phyloP scores from a whole-genome alignment of 2,329 filamentous ascomycete genomes.

The Xylaria sp. region DNA sequence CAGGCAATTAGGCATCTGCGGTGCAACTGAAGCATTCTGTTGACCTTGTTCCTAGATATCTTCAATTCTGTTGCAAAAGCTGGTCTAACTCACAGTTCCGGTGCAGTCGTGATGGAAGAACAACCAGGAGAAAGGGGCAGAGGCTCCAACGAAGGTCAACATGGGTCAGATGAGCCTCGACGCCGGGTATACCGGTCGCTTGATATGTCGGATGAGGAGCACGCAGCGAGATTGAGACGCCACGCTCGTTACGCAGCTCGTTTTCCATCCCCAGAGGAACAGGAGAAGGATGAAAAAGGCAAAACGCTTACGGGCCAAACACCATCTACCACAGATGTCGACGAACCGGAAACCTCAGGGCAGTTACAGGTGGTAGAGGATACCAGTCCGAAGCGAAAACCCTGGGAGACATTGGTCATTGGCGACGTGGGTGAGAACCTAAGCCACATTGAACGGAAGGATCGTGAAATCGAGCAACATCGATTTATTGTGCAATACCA shows the following conservation, averaged over 20 bases:
- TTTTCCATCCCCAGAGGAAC: slow-evolving; percentile 7
- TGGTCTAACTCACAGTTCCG: neutral
- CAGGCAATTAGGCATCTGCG: slow-evolving; percentile 4
- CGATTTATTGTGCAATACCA: slow-evolving; percentile 30
- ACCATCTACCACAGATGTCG: neutral
- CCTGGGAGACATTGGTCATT: slow-evolving; percentile 32
- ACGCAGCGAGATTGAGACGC: slow-evolving; percentile 14
- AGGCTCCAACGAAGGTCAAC: neutral
- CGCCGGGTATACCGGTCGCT: slow-evolving; percentile 14
- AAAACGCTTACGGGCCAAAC: slow-evolving; percentile 4
- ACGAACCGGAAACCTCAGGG: neutral
- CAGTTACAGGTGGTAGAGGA: neutral
- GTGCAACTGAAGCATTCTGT: neutral
- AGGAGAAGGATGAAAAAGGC: neutral
- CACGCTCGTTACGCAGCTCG: slow-evolving; percentile 20
- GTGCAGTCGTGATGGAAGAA: slow-evolving; percentile 8
- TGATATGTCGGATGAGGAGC: slow-evolving; percentile 25
- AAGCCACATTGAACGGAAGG: slow-evolving; percentile 34
- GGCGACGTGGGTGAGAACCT: slow-evolving; percentile 36
- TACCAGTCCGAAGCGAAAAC: slow-evolving; percentile 18
- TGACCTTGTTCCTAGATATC: neutral
- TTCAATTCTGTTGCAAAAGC: neutral
- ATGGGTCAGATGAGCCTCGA: neutral
- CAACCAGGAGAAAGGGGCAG: neutral
- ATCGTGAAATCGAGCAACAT: slow-evolving; percentile 36